A percentile compares a stretch with the other conserved stretches of the same genome.
phyloP scores from a whole-genome alignment of 768 basidiomycete genomes.

The Paxillus ammoniavirescens region DNA sequence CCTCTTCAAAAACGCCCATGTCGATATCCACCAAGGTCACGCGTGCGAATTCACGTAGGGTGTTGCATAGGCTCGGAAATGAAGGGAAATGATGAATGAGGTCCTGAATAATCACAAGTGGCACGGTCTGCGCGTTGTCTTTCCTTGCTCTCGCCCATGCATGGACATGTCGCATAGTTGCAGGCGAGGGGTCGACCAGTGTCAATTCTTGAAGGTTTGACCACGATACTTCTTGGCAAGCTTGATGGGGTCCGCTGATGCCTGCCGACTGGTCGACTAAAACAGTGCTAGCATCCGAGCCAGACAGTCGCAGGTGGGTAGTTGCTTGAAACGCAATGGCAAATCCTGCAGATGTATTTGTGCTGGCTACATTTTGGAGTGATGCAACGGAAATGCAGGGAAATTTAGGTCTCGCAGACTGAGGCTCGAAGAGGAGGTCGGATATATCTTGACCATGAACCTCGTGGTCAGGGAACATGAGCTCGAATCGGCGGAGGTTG shows the following conservation, averaged over 20 bases:
- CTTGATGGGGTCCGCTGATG: neutral
- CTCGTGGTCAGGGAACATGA: neutral
- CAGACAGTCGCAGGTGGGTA: neutral
- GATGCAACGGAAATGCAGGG: neutral
- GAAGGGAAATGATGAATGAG: slow-evolving; percentile 5
- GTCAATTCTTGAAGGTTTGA: neutral
- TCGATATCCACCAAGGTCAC: neutral
- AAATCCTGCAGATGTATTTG: neutral
- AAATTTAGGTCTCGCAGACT: slow-evolving; percentile 6
- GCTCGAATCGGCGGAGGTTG: neutral
- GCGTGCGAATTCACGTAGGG: slow-evolving; percentile 1
- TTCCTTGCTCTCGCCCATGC: neutral
- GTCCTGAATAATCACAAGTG: neutral
- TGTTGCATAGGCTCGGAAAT: slow-evolving; percentile 20
- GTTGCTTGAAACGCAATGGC: neutral
- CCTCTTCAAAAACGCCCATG: neutral
- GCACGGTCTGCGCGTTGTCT: neutral
- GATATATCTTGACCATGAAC: neutral
- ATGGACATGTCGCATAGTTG: neutral
- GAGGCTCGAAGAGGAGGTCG: slow-evolving; percentile 8
- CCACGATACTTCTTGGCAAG: neutral
- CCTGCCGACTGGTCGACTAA: neutral
- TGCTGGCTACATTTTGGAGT: neutral
- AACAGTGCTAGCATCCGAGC: neutral
- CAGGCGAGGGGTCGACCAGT: neutral